A percentile compares a stretch with the other conserved stretches of the same genome.
Conservation (phyloP, 1,139 yeast species). For the Suhomyces bribrorum region DNA sequence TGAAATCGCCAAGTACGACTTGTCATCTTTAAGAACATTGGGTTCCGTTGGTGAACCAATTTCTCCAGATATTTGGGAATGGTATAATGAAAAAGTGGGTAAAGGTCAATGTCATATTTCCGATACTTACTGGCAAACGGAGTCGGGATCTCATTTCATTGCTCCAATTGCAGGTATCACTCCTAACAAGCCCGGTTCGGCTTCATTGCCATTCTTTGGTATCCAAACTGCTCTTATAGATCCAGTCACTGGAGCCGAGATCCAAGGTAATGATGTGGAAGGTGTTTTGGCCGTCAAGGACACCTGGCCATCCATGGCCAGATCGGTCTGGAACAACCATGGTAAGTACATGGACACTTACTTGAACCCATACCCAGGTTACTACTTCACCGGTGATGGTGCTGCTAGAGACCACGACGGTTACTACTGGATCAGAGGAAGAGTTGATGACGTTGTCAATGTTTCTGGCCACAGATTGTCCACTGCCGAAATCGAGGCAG, state of each 20-base stretch:
- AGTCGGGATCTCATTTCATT: slow-evolving; percentile 93
- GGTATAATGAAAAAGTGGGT: slow-evolving; percentile 94
- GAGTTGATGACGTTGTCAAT: slow-evolving; percentile 98
- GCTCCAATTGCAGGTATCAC: slow-evolving; percentile 94
- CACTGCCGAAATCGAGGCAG: slow-evolving; percentile 96
- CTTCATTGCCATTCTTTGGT: slow-evolving; percentile 95
- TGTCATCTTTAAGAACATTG: slow-evolving; percentile 86
- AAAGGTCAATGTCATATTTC: slow-evolving; percentile 81
- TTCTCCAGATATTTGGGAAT: slow-evolving; percentile 97
- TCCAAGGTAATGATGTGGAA: slow-evolving; percentile 87
- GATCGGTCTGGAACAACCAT: slow-evolving; percentile 93
- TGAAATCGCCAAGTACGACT: slow-evolving; percentile 82
- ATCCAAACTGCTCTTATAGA: slow-evolving; percentile 87
- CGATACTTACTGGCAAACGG: slow-evolving; percentile 99
- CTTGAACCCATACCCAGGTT: slow-evolving; percentile 93
- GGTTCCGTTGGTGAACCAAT: slow-evolving; percentile 99
- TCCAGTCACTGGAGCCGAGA: slow-evolving; percentile 84
- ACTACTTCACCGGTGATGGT: slow-evolving; percentile 98
- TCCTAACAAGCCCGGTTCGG: slow-evolving; percentile 97
- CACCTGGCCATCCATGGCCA: slow-evolving; percentile 98
- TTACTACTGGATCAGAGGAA: slow-evolving; percentile 96
- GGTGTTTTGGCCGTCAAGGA: slow-evolving; percentile 90
- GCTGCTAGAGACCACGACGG: slow-evolving; percentile 98
- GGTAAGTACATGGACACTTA: slow-evolving; percentile 89
- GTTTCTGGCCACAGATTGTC: slow-evolving; percentile 97